Evolutionary conservation across 164 flowering plant genomes (phyloP), one percentile per base, ranked within the genome.

Genomic region (Magnolia sinica): DNA sequence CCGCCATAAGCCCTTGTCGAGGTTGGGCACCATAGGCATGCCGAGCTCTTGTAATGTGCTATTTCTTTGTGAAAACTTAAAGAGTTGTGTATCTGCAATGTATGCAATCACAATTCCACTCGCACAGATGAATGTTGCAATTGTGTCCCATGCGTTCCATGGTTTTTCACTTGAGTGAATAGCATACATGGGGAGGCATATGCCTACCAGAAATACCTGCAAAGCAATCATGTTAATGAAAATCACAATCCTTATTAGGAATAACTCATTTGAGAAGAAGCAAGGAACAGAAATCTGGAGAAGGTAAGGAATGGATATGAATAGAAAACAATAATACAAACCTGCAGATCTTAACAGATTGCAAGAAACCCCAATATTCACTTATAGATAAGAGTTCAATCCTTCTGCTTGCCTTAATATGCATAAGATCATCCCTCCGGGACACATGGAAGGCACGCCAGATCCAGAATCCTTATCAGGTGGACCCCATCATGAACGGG

Each of bases 41-140:
- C 92, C 95, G 7, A 76, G 82, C 79, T 83, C 82, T 81, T 87
- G 88, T 23, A 88, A 84, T 70, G 76, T 82, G 7, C 75, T 67
- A 70, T 92, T 95, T 77, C 80, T 81, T 19, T 76, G 84, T 22
- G 88, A 89, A 79, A 90, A 95, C 11, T 89, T 79, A 73, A 91
- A 83, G 73, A 95, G 94, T 69, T 95, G 95, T 4, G 93, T 90
- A 83, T 95, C 98, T 0, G 98, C 97, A 75, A 65, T 85, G 78
- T 91, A 91, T 7, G 99, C 98, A n/a, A 85, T 67, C 19, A 81
- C 67, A 8, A 95, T 85, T 50, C 98, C 98, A 72, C 82, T 74
- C 7, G 85, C 7, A 78, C 96, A 91, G 19, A 88, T 81, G 11
- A 76, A 16, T 4, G 84, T 68, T 2, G 93, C 98, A 19, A 87